phyloP scores from a whole-genome alignment of 345 rosid genomes.

The Eucalyptus microcorys region DNA sequence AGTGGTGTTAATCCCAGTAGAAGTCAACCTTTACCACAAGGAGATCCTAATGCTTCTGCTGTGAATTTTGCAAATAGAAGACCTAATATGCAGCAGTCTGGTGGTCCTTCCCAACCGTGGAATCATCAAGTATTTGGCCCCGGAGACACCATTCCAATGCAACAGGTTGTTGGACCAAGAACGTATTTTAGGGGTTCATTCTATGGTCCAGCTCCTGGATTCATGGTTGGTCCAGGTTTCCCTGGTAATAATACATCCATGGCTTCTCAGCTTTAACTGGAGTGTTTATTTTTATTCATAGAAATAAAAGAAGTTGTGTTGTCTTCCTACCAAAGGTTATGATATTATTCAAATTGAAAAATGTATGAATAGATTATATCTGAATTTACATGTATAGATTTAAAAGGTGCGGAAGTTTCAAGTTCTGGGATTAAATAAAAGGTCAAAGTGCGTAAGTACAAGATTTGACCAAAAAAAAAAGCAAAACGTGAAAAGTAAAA shows the following conservation, averaged over 20 bases:
- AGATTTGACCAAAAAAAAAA: background rate
- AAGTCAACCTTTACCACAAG: slow-evolving; percentile 45
- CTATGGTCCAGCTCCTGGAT: slow-evolving; percentile 60
- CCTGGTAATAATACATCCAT: slow-evolving; percentile 47
- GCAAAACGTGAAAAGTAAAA: background rate
- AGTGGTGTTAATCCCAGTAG: slow-evolving; percentile 13
- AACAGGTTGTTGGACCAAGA: slow-evolving; percentile 59
- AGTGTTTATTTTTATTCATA: background rate
- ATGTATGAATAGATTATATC: background rate
- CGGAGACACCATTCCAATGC: slow-evolving; percentile 46
- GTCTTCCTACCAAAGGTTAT: background rate
- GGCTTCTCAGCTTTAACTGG: background rate
- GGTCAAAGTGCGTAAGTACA: background rate
- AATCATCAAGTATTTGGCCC: slow-evolving; percentile 45
- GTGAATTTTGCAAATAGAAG: slow-evolving; percentile 33
- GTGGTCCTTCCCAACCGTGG: slow-evolving; percentile 42
- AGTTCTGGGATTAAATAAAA: background rate
- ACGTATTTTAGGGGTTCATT: slow-evolving; percentile 46
- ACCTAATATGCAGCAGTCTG: slow-evolving; percentile 33
- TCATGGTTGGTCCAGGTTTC: slow-evolving; percentile 60
- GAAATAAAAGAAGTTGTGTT: background rate
- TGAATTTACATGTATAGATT: background rate
- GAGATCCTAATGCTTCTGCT: slow-evolving; percentile 38
- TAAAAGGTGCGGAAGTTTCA: background rate
- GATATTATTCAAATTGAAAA: background rate